These are phyloP conservation scores for Yarrowia yakushimensis DNA, from an alignment of 805 yeast species.

Conservation along the genomic window DNA sequence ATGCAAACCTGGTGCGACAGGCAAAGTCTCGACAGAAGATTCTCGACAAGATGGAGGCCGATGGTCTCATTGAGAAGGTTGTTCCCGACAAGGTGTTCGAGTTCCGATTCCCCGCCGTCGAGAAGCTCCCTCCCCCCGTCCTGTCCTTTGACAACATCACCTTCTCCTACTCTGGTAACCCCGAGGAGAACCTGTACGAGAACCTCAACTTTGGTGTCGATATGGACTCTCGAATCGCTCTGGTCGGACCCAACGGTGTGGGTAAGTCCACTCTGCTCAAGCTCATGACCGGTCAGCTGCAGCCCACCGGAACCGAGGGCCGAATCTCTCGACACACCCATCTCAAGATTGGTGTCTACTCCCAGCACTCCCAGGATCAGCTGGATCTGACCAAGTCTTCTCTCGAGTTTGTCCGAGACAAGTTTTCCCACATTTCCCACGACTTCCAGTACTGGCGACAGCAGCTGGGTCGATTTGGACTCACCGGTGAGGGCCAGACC, in stretches of 20 bases:
- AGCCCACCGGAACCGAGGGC: slow-evolving; percentile 72
- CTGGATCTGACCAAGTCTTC: slow-evolving; percentile 93
- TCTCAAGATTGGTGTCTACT: slow-evolving; percentile 96
- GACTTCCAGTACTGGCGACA: slow-evolving; percentile 96
- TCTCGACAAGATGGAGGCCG: slow-evolving; percentile 99
- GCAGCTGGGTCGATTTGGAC: slow-evolving; percentile 96
- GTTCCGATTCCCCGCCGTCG: slow-evolving; percentile 91
- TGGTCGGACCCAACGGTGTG: slow-evolving; percentile 98
- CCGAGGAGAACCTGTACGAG: slow-evolving; percentile 85
- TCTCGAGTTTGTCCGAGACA: slow-evolving; percentile 93
- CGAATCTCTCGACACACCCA: slow-evolving; percentile 97
- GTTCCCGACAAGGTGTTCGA: slow-evolving; percentile 89
- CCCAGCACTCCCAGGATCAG: slow-evolving; percentile 98
- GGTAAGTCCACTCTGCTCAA: slow-evolving; percentile 96
- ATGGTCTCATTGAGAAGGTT: slow-evolving; percentile 87
- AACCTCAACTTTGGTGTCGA: slow-evolving; percentile 95
- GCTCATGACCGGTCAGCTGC: slow-evolving; percentile 91
- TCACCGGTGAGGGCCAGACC: slow-evolving; percentile 98
- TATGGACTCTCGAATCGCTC: slow-evolving; percentile 97
- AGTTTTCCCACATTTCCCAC: slow-evolving; percentile 83
- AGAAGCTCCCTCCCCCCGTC: slow-evolving; percentile 98
- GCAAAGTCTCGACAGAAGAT: slow-evolving; percentile 99
- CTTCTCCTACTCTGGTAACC: slow-evolving; percentile 71
- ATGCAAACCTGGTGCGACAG: slow-evolving; percentile 96
- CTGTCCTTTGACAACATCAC: slow-evolving; percentile 93